Conservation (phyloP, 2,329 filamentous ascomycete species). For the Diplodia sapinea region DNA sequence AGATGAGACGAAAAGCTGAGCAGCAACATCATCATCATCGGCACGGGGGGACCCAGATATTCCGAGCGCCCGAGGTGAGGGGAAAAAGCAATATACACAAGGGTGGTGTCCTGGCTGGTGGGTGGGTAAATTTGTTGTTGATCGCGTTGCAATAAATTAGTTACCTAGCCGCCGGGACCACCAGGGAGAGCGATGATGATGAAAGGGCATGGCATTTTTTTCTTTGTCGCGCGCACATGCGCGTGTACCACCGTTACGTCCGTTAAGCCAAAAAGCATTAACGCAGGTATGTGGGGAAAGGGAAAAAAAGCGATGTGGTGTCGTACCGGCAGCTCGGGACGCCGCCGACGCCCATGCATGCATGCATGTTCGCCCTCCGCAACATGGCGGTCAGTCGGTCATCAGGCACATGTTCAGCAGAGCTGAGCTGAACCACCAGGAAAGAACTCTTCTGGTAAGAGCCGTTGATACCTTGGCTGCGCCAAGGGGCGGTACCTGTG, state of each 20-base stretch:
- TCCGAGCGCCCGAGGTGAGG: too few relatives aligned
- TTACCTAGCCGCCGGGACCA: neutral
- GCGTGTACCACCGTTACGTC: neutral
- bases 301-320: neutral
- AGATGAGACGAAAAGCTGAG: neutral
- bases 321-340: neutral
- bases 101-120: neutral
- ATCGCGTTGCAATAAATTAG: neutral
- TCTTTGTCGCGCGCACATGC: neutral
- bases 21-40: neutral
- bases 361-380: neutral
- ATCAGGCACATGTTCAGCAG: neutral
- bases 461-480: neutral
- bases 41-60: neutral
- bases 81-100: constrained; percentile 4
- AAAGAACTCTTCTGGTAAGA: neutral
- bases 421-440: neutral
- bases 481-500: neutral
- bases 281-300: neutral
- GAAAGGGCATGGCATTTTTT: neutral
- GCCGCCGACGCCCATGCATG: neutral
- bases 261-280: neutral
- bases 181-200: neutral
- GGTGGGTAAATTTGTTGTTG: neutral
- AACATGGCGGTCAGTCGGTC: neutral